These are phyloP conservation scores for Penicillium sp. DNA, from an alignment of 2,329 filamentous ascomycete genomes.

Conservation along the genomic window DNA sequence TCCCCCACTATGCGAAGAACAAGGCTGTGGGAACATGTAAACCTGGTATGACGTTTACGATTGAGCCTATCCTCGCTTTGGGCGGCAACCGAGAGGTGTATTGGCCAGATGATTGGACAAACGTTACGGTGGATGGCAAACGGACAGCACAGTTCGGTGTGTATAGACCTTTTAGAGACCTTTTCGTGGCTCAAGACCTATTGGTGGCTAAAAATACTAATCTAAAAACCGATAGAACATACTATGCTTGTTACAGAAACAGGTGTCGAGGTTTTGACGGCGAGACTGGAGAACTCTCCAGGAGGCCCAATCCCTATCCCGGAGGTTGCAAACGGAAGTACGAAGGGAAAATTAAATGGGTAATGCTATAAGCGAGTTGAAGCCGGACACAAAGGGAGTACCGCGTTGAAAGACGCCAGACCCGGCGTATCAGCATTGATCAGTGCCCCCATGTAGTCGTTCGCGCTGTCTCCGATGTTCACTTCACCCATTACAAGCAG, in stretches of 20 bases:
- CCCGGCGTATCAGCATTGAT: neutral
- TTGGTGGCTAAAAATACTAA: constrained; percentile 10
- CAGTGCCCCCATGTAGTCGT: neutral
- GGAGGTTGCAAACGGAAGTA: neutral
- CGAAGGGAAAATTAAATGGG: neutral
- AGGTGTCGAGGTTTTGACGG: constrained; percentile 73
- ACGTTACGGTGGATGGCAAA: constrained; percentile 80
- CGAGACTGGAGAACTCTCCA: constrained; percentile 63
- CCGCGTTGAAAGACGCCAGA: neutral
- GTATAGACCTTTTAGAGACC: constrained; percentile 4
- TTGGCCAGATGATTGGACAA: constrained; percentile 97
- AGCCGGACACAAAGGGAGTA: neutral
- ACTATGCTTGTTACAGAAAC: constrained; percentile 75
- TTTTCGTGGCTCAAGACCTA: neutral
- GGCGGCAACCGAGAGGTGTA: constrained; percentile 82
- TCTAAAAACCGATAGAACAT: constrained; percentile 52
- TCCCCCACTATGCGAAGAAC: constrained; percentile 93
- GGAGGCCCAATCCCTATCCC: constrained; percentile 64
- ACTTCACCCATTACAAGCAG: too few relatives aligned
- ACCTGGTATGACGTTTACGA: constrained; percentile 92
- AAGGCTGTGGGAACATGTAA: constrained; percentile 89
- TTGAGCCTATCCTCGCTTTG: constrained; percentile 90
- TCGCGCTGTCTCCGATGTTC: neutral
- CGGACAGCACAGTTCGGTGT: constrained; percentile 77
- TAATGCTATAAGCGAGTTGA: neutral